Percentiles rank a stretch among this genome's conserved stretches.
phyloP scores from a whole-genome alignment of 2,329 filamentous ascomycete species.

The Fusarium clavum region DNA sequence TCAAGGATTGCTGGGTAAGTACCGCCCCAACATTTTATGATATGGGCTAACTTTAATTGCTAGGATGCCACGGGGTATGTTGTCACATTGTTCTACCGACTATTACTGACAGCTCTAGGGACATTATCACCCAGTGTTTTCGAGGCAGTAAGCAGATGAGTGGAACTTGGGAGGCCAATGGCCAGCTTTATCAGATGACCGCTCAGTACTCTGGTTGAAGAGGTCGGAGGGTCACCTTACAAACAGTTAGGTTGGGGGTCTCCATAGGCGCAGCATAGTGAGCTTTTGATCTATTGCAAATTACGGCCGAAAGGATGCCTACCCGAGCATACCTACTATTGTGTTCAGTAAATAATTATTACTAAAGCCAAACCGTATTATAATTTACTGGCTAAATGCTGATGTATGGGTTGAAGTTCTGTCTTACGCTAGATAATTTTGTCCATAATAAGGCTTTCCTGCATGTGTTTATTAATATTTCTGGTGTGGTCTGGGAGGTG shows the following conservation, averaged over 20 bases:
- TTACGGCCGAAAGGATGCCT: accelerated
- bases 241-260: not conserved
- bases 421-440: not conserved
- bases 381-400: not conserved
- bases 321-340: not conserved
- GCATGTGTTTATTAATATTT: not conserved
- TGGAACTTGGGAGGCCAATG: slow-evolving; percentile 1
- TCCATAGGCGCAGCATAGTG: not conserved
- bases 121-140: not conserved
- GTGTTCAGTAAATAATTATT: accelerated
- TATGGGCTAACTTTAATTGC: not conserved
- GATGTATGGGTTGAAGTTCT: not conserved
- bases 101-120: not conserved
- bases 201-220: not conserved
- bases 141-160: not conserved
- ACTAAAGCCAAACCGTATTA: accelerated
- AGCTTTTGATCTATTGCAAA: not conserved
- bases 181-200: not conserved
- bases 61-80: slow-evolving; percentile 30
- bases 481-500: not conserved
- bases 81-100: accelerated
- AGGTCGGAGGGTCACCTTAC: accelerated
- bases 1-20: slow-evolving; percentile 34
- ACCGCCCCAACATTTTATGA: accelerated
- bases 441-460: not conserved